Percentiles rank a stretch among this genome's conserved stretches.
phyloP scores from a whole-genome alignment of 345 rosid genomes.

The Bruguiera gymnorhiza region DNA sequence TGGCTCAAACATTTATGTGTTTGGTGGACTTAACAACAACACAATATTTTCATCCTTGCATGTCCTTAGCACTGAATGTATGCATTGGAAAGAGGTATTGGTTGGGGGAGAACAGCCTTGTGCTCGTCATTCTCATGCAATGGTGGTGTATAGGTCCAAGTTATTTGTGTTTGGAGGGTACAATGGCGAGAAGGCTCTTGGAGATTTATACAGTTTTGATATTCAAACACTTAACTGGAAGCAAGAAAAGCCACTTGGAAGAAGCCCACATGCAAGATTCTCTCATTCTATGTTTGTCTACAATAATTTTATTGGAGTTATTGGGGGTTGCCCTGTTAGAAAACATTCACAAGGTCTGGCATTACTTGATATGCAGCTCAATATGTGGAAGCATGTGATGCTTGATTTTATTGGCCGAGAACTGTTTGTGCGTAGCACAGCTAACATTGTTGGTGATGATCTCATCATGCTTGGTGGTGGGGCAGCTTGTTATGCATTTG shows the following conservation, averaged over 20 bases:
- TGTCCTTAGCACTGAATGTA: slow-evolving; percentile 45
- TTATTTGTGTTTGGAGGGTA: slow-evolving; percentile 79
- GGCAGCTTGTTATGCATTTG: slow-evolving; percentile 95
- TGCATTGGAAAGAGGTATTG: slow-evolving; percentile 61
- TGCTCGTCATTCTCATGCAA: slow-evolving; percentile 84
- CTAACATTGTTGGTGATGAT: slow-evolving; percentile 65
- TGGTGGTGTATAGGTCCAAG: slow-evolving; percentile 63
- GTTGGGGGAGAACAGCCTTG: slow-evolving; percentile 60
- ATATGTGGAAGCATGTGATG: slow-evolving; percentile 58
- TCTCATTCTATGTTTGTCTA: slow-evolving; percentile 86
- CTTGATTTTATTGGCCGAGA: slow-evolving; percentile 60
- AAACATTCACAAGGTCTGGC: slow-evolving; percentile 68
- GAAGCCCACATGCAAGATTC: slow-evolving; percentile 75
- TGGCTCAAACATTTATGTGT: slow-evolving; percentile 67
- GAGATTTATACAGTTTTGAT: slow-evolving; percentile 79
- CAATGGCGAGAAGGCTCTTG: slow-evolving; percentile 65
- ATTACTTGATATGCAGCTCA: slow-evolving; percentile 53
- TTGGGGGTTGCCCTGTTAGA: slow-evolving; percentile 89
- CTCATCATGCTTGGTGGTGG: slow-evolving; percentile 87
- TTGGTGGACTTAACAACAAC: slow-evolving; percentile 69
- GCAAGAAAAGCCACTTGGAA: slow-evolving; percentile 62
- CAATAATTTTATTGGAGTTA: slow-evolving; percentile 58
- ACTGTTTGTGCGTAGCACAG: slow-evolving; percentile 69
- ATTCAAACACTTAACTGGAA: slow-evolving; percentile 53
- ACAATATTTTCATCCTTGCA: slow-evolving; percentile 54